phyloP scores from a whole-genome alignment of 345 rosid species.

The Kernera saxatilis region DNA sequence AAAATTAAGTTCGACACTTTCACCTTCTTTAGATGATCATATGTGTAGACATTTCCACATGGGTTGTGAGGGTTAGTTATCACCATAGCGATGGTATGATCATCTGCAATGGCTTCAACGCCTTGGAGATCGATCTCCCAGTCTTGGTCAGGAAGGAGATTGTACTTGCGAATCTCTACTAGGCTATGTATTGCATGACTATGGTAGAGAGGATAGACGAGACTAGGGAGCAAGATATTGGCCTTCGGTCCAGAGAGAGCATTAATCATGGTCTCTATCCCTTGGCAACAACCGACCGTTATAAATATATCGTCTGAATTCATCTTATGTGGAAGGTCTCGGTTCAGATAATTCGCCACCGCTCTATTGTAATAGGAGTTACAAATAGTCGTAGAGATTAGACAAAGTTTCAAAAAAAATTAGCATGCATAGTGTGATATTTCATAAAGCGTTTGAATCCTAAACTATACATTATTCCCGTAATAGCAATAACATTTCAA shows the following conservation, averaged over 20 bases:
- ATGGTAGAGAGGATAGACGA: constrained; percentile 36
- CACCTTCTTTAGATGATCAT: constrained; percentile 36
- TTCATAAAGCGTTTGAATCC: background rate
- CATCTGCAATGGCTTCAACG: constrained; percentile 47
- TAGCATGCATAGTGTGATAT: background rate
- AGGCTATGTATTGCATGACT: constrained; percentile 11
- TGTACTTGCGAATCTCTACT: constrained; percentile 41
- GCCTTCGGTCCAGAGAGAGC: constrained; percentile 43
- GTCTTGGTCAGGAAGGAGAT: constrained; percentile 45
- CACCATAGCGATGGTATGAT: constrained; percentile 48
- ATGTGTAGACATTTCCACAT: constrained; percentile 36
- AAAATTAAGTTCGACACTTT: background rate
- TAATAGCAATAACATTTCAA: too few species aligned
- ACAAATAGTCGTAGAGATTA: background rate
- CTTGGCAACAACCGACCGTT: constrained; percentile 48
- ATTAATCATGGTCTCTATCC: constrained; percentile 38
- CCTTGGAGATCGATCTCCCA: constrained; percentile 58
- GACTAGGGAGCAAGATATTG: constrained; percentile 36
- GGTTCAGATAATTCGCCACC: constrained; percentile 40
- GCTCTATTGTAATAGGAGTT: constrained; percentile 31
- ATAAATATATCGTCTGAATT: constrained; percentile 46
- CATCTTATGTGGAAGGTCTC: constrained; percentile 39
- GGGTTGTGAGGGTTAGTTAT: constrained; percentile 36
- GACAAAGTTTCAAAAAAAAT: background rate
- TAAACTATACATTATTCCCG: background rate